Conservation (phyloP, 257 asterid species). For the Nicotiana obtusifolia region DNA sequence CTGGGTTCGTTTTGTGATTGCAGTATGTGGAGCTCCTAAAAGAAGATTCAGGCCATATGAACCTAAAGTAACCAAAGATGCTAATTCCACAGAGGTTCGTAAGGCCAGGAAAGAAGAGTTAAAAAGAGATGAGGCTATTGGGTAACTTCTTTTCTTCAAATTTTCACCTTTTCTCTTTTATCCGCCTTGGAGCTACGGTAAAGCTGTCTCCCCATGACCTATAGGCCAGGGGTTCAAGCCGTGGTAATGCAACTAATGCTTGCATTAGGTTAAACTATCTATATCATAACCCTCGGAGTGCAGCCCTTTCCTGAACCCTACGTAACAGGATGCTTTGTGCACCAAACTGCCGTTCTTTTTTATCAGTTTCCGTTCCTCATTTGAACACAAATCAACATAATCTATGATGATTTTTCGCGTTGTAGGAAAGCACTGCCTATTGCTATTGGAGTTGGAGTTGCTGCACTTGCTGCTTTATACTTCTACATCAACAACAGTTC, state of each 20-base stretch:
- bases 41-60: slow-evolving; percentile 69
- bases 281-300: too few species aligned
- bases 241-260: too few species aligned
- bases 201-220: too few species aligned
- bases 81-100: slow-evolving; percentile 47
- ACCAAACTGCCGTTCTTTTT: too few species aligned
- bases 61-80: slow-evolving; percentile 67
- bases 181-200: too few species aligned
- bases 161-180: neutral
- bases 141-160: slow-evolving; percentile 30
- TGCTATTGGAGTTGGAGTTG: slow-evolving; percentile 74
- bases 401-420: neutral
- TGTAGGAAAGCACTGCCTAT: slow-evolving; percentile 79
- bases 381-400: neutral
- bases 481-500: slow-evolving; percentile 60
- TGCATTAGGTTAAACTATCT: too few species aligned
- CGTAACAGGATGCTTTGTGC: too few species aligned
- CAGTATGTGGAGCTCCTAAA: slow-evolving; percentile 98
- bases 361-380: neutral
- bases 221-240: too few species aligned
- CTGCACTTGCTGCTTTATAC: slow-evolving; percentile 55
- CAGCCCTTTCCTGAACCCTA: too few species aligned
- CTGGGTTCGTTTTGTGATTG: neutral
- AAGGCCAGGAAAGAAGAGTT: slow-evolving; percentile 82
- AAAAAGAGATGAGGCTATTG: slow-evolving; percentile 67